Base-by-base conservation (phyloP, 768 basidiomycete genomes). In the Russula earlei region DNA sequence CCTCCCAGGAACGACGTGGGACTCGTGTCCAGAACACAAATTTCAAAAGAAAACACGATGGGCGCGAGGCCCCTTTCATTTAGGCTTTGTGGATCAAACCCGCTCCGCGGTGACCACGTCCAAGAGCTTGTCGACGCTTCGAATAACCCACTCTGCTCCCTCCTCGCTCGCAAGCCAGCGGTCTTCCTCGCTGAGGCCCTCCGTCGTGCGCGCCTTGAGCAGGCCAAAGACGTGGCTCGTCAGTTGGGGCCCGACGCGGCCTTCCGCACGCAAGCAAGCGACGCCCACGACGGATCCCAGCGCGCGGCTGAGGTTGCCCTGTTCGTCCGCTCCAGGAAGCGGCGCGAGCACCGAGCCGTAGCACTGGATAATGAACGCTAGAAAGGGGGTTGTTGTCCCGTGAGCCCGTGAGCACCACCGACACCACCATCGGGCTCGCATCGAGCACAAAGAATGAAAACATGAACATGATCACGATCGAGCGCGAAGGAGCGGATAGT, bases 201-300 rank as follows among this genome's bases (percentile, higher is more conserved):
- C 77, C 44, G 74, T 73, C 46, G 77, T 65, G 53, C 85, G 84
- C 20, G 89, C 87, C 70, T 93, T 95, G 66, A 92, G 82, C 62
- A 95, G 77, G 12, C 92, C 92, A 69, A 90, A 92, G 47, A 87
- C 84, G 68, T 95, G 92, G 68, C 89, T 91, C 11, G 74, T 84
- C 55, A 95, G 76, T 68, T 95, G 92, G 7, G 91, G 89, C 22
- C 82, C 89, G 59, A 94, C 92, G 44, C 85, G 75, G 27, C 80
- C 83, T 65, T 93, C 90, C 27, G 92, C 83, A 55, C 92, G 84
- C 49, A 95, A 78, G 58, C 88, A 84, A 24, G 92, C 85, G 44
- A 87, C 83, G 29, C 87, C 92, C 59, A 91, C 84, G 38, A 93
- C 80, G 33, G 89, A 92, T 49, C 90, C 84, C 67, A 92, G 67